These are phyloP conservation scores for Venustampulla echinocandica DNA, from an alignment of 495 filamentous ascomycete genomes.

Conservation along the genomic window DNA sequence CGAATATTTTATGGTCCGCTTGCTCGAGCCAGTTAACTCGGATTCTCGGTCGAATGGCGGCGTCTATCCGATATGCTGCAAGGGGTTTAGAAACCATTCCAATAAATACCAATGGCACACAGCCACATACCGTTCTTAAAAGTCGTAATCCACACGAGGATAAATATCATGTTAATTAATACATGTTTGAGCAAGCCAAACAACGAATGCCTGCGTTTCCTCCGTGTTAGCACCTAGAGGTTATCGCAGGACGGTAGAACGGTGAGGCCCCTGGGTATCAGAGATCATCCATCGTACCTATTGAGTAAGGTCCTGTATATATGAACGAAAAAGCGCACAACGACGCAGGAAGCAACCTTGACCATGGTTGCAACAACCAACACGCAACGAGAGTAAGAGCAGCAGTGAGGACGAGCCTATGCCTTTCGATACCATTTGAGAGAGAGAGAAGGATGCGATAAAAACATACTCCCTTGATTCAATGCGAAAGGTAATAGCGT, in stretches of 20 bases:
- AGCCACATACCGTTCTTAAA: slow-evolving; percentile 14
- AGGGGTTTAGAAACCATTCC: too few species aligned
- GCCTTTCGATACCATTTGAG: too few species aligned
- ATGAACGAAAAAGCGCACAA: slow-evolving; percentile 11
- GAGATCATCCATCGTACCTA: slow-evolving; percentile 2
- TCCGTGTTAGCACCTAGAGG: too few species aligned
- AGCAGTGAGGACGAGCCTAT: background rate
- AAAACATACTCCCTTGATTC: too few species aligned
- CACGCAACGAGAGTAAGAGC: background rate
- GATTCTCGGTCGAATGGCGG: slow-evolving; percentile 10
- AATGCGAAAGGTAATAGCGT: too few species aligned
- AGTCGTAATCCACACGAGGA: slow-evolving; percentile 13
- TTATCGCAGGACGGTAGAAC: too few species aligned
- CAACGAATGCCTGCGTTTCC: slow-evolving; percentile 9
- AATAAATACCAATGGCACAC: too few species aligned
- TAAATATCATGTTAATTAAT: slow-evolving; percentile 12
- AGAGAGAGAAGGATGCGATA: too few species aligned
- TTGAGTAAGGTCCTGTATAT: slow-evolving; percentile 12
- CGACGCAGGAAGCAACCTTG: background rate
- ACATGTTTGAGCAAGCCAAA: slow-evolving; percentile 8
- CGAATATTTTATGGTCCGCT: slow-evolving; percentile 7
- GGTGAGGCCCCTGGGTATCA: background rate
- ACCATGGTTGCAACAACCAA: background rate
- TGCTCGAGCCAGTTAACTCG: slow-evolving; percentile 7
- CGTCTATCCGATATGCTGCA: slow-evolving; percentile 9